Evolutionary conservation across 495 filamentous ascomycete species (phyloP).

Genomic region (Pyrenopolyporus hunteri): DNA sequence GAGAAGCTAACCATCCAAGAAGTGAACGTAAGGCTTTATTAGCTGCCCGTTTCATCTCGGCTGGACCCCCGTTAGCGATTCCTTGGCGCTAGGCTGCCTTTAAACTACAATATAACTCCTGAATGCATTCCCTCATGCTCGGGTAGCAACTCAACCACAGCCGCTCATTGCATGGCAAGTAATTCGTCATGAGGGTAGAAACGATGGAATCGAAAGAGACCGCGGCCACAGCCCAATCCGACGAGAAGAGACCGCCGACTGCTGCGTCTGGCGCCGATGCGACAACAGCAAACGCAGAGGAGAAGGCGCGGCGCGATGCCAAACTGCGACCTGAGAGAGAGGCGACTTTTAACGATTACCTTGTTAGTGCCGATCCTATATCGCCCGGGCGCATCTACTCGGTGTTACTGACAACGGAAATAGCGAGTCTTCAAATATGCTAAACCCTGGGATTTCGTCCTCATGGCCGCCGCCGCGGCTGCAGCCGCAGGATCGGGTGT

Average conservation of each 20-base stretch:
- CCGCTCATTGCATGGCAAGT: constrained; percentile 1
- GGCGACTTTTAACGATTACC: constrained; percentile 49
- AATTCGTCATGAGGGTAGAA: constrained; percentile 18
- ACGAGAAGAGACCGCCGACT: constrained; percentile 18
- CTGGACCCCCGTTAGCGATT: neutral
- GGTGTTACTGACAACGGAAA: constrained; percentile 15
- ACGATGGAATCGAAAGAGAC: constrained; percentile 19
- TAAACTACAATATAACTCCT: no score
- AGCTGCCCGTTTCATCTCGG: constrained; percentile 23
- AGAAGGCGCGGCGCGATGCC: constrained; percentile 37
- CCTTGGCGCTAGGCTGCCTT: no score
- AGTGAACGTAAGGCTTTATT: neutral
- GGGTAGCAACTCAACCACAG: no score
- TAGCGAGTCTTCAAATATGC: constrained; percentile 54
- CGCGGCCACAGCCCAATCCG: constrained; percentile 2
- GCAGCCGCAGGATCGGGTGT: constrained; percentile 39
- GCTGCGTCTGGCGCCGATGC: constrained; percentile 1
- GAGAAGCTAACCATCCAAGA: neutral
- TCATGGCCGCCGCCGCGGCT: constrained; percentile 45
- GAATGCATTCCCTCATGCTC: no score
- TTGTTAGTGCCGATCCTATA: constrained; percentile 29
- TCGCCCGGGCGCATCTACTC: neutral
- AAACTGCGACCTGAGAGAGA: constrained; percentile 51
- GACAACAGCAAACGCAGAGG: constrained; percentile 26
- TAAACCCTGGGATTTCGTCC: constrained; percentile 47